These are phyloP conservation scores for Trametes hirsuta DNA, from an alignment of 1,284 basidiomycete genomes.

Conservation along the genomic window DNA sequence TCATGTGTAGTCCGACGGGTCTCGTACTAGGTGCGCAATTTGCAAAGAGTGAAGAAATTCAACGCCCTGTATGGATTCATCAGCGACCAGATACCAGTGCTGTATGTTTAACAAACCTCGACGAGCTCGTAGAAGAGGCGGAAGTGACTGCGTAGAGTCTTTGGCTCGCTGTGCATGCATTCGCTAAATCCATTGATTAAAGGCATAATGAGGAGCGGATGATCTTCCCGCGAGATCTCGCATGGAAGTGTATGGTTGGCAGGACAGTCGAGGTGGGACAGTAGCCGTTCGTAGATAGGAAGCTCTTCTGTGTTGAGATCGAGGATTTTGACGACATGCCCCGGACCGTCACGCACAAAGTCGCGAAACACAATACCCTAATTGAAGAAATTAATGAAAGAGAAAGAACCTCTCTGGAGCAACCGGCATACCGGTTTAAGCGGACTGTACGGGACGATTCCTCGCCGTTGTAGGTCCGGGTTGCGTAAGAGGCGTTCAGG, in stretches of 20 bases:
- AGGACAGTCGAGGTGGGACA: neutral
- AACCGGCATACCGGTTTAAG: neutral
- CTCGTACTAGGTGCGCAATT: neutral
- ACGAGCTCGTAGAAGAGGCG: too few species aligned
- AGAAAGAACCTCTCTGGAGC: too few species aligned
- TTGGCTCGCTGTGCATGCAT: neutral
- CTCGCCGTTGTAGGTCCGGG: neutral
- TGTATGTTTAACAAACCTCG: too few species aligned
- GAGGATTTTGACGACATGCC: neutral
- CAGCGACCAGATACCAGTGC: too few species aligned
- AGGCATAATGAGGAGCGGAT: neutral
- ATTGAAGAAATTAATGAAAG: neutral
- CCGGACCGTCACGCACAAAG: neutral
- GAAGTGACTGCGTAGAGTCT: neutral
- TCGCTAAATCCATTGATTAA: neutral
- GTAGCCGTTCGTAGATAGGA: neutral
- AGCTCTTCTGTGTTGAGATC: neutral
- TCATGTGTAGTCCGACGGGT: neutral
- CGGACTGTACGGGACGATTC: neutral
- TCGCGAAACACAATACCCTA: neutral
- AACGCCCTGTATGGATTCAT: neutral
- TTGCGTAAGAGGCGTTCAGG: neutral
- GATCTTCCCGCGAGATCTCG: neutral
- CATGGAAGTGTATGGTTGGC: neutral
- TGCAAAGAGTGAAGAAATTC: neutral